Base-by-base conservation (phyloP, 768 basidiomycete genomes). In the Phanerodontia chrysosporium region DNA sequence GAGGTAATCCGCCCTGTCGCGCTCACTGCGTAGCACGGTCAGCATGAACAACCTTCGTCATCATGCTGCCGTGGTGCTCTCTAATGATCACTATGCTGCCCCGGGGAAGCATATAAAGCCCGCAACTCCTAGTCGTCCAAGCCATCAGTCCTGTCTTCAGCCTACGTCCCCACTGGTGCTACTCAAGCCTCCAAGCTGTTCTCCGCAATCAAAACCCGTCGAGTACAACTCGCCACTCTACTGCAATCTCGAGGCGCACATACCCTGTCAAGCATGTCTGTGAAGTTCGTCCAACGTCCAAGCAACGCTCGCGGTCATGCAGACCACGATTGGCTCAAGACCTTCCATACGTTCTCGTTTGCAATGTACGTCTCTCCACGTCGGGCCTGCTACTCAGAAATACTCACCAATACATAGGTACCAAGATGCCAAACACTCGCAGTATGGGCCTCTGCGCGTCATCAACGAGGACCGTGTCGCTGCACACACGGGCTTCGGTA, bases 391-490 rank as follows among this genome's bases (percentile, higher is more conserved):
- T 25, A 45, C 18, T 2, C 52, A 35, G 42, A n/a, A n/a, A n/a
- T n/a, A 16, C 46, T 48, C 10, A 42, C 59, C 16, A 45, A 2
- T 48, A 21, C 14, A 32, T 32, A 85, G 81, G 66, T 96, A 93
- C 69, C 78, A 83, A 42, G 86, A 88, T 48, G 62, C 68, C 8
- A 55, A 74, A 1, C 85, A 85, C 62, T 76, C 83, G 46, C 73
- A 76, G 1, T 95, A 84, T 63, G 91, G 95, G 1, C 66, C 83
- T 16, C 81, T 98, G 1, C 83, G 95, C 9, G 91, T 98, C 35
- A 87, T 98, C 72, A 97, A 97, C 74, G 95, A 97, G 72, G 92
- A 94, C 65, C 86, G 91, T n/a, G 90, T 95, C 42, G 80, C 79
- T 3, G 74, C 88, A 6, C 66, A 73, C 18, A 86, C 83, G 18